phyloP scores from a whole-genome alignment of 2,329 filamentous ascomycete species.

The Ploettnerulaceae sp. region DNA sequence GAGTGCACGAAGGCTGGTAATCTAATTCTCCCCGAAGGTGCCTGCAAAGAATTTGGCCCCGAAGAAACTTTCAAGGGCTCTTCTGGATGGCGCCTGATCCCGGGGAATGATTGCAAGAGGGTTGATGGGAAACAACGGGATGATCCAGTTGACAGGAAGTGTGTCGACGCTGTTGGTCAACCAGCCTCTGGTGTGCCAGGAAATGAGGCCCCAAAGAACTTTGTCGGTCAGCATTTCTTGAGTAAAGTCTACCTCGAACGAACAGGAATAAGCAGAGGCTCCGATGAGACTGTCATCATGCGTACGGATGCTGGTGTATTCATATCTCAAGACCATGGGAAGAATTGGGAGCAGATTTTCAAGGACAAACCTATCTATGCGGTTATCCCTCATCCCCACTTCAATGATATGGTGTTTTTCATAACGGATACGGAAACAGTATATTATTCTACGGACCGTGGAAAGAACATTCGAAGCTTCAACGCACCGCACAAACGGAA shows the following conservation, averaged over 20 bases:
- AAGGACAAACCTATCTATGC: constrained; percentile 62
- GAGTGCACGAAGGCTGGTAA: constrained; percentile 63
- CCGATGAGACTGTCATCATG: constrained; percentile 68
- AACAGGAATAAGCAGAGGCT: constrained; percentile 54
- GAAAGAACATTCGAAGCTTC: constrained; percentile 68
- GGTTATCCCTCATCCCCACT: constrained; percentile 74
- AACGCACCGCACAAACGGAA: constrained; percentile 56
- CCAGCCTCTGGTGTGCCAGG: constrained; percentile 64
- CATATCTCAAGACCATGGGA: constrained; percentile 81
- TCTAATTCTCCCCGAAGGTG: constrained; percentile 62
- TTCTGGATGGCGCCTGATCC: constrained; percentile 89
- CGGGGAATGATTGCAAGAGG: constrained; percentile 69
- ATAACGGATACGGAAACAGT: constrained; percentile 63
- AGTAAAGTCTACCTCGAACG: constrained; percentile 75
- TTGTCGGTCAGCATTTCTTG: constrained; percentile 52
- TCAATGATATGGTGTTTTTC: constrained; percentile 84
- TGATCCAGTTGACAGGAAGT: constrained; percentile 68
- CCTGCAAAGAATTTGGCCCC: constrained; percentile 53
- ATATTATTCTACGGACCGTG: constrained; percentile 78
- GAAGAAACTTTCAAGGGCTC: constrained; percentile 72
- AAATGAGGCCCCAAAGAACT: constrained; percentile 53
- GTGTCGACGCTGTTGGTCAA: constrained; percentile 53
- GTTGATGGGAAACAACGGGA: constrained; percentile 61
- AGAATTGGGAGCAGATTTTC: constrained; percentile 71
- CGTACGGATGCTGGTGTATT: constrained; percentile 49